Evolutionary conservation across 2,329 filamentous ascomycete genomes (phyloP), one percentile per base, ranked within the genome.

Genomic region (Alternaria sp.): DNA sequence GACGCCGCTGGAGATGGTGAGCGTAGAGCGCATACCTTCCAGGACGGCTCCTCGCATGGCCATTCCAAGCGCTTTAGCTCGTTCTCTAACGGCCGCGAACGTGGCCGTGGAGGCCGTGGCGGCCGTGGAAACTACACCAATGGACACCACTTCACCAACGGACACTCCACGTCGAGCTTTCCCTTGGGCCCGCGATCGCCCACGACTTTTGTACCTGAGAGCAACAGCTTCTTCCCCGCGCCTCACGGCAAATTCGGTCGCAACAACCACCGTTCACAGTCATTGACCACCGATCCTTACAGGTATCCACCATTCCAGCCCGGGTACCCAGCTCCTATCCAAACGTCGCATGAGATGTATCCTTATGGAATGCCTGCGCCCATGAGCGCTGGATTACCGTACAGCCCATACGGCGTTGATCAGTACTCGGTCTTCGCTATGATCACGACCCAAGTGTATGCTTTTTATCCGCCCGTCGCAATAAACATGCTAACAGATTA

Each of bases 401-500:
- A 85, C 73, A 83, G 84, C 66, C 84, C 86, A 21, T 88, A 86
- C 45, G 52, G 62, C n/a, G 81, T 87, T 65, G 87, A 90, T 60
- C 85, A 86, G n/a, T 85, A 82, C 65, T 84, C 85, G 36, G 71
- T 89, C 32, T 81, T 87, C 66, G 79, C 79, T 76, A 87, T 87
- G 86, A 87, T 88, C 74, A 85, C 83, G 66, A 86, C 84, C 71
- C 89, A 90, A 74, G 77, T 87, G 83, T 87, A 83, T 77, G 84
- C 63, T 10, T 28, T 36, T 17, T 28, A 30, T 12, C 13, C 11
- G 23, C 9, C 19, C n/a, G 28, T 15, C 7, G 10, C 13, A 40
- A 47, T 13, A 10, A 8, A 13, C 60, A 36, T 36, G 59, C 77
- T 81, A 76, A 83, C 66, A 45, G 15, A 77, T 67, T 23, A 83